A percentile compares a stretch with the other conserved stretches of the same genome.
Conservation (phyloP, 129 eudicot species). For the Rutidosis leptorrhynchoides region DNA sequence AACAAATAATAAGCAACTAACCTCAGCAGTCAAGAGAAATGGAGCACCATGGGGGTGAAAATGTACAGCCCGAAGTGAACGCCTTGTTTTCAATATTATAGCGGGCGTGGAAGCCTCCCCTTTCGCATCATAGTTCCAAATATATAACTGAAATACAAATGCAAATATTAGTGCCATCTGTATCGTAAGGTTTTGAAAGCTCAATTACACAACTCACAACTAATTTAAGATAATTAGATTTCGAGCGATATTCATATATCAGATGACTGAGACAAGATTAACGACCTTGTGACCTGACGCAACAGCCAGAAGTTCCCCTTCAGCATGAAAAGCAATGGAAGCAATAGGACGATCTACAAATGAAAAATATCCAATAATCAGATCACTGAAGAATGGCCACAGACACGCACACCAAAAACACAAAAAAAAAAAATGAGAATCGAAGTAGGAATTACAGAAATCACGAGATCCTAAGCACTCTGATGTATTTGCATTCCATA, state of each 20-base stretch:
- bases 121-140: constrained; percentile 54
- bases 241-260: too few relatives aligned
- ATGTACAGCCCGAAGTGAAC: constrained; percentile 76
- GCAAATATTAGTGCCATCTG: too few relatives aligned
- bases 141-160: constrained; percentile 49
- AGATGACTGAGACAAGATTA: constrained; percentile 6
- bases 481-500: constrained; percentile 64
- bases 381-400: too few relatives aligned
- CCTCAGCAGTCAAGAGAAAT: constrained; percentile 67
- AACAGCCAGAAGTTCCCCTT: constrained; percentile 74
- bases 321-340: constrained; percentile 74
- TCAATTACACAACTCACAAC: too few relatives aligned
- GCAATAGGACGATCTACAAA: constrained; percentile 77
- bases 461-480: constrained; percentile 69
- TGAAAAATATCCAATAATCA: constrained; percentile 4
- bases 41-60: constrained; percentile 76
- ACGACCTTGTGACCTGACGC: constrained; percentile 77
- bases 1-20: constrained; percentile 7
- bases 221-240: too few relatives aligned
- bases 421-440: constrained; percentile 10
- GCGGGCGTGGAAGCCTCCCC: constrained; percentile 62
- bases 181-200: too few relatives aligned
- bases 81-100: constrained; percentile 56
- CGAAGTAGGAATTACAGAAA: constrained; percentile 59
- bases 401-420: too few relatives aligned